Evolutionary conservation across 495 filamentous ascomycete species (phyloP).

Genomic region (Aspergillus carlsbadensis): DNA sequence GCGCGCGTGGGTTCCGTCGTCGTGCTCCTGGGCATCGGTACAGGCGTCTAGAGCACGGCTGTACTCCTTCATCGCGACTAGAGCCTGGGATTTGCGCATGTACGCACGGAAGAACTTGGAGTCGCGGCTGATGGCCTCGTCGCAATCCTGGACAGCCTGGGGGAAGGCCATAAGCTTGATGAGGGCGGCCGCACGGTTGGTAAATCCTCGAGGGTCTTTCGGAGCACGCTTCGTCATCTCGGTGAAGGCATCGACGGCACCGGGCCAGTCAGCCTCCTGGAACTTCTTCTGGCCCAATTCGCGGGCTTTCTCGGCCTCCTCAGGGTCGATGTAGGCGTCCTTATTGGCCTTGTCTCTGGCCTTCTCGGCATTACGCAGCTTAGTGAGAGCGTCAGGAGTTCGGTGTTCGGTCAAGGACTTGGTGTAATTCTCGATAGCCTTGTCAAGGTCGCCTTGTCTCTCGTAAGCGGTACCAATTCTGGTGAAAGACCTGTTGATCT

Average conservation of each 20-base stretch:
- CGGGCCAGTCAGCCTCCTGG: slow-evolving; percentile 96
- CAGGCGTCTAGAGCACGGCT: slow-evolving; percentile 89
- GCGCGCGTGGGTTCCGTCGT: slow-evolving; percentile 73
- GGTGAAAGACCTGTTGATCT: slow-evolving; percentile 63
- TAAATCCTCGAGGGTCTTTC: slow-evolving; percentile 90
- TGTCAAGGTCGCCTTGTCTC: slow-evolving; percentile 74
- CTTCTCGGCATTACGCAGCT: slow-evolving; percentile 93
- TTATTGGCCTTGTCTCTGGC: slow-evolving; percentile 74
- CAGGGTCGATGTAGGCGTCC: slow-evolving; percentile 82
- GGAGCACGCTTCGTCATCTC: slow-evolving; percentile 98
- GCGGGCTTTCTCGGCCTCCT: slow-evolving; percentile 91
- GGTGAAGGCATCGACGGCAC: slow-evolving; percentile 87
- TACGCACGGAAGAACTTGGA: slow-evolving; percentile 93
- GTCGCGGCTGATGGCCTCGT: slow-evolving; percentile 86
- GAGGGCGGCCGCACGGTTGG: slow-evolving; percentile 94
- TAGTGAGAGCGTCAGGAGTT: slow-evolving; percentile 87
- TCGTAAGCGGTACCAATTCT: slow-evolving; percentile 90
- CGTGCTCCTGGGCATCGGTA: slow-evolving; percentile 73
- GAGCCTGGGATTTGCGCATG: slow-evolving; percentile 89
- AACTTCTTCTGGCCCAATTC: slow-evolving; percentile 94
- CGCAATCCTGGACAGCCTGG: slow-evolving; percentile 87
- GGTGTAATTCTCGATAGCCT: slow-evolving; percentile 88
- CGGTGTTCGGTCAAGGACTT: slow-evolving; percentile 95
- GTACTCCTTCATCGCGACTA: slow-evolving; percentile 96
- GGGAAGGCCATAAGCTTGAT: slow-evolving; percentile 97